These are phyloP conservation scores for Hyparrhenia diplandra DNA, from an alignment of 176 grass and related monocot genomes.

Conservation along the genomic window DNA sequence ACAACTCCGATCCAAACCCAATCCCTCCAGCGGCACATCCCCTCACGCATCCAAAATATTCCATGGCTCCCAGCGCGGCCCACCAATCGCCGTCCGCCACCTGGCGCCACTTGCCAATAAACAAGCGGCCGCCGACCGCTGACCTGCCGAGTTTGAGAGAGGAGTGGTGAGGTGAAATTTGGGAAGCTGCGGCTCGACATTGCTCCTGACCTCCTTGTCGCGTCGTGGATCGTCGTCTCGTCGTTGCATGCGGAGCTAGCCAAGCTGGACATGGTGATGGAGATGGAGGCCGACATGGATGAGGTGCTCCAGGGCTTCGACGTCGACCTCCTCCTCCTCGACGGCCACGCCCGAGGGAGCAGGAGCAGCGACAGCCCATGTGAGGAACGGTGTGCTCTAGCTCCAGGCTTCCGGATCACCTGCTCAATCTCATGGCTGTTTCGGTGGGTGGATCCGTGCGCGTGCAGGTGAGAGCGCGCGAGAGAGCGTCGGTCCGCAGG, in stretches of 20 bases:
- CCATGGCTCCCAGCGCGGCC: neutral
- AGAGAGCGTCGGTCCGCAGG: neutral
- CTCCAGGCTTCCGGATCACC: neutral
- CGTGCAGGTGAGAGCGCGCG: neutral
- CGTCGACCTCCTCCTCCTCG: conserved; percentile 18
- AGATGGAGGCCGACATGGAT: conserved; percentile 24
- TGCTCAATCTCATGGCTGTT: neutral
- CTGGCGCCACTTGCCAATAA: neutral
- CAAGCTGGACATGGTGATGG: conserved; percentile 3
- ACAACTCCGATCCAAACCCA: neutral
- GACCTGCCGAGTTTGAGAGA: neutral
- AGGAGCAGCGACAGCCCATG: neutral
- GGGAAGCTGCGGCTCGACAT: conserved; percentile 59
- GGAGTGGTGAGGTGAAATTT: neutral
- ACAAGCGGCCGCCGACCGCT: conserved; percentile 1
- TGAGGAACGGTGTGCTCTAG: neutral
- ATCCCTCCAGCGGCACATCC: neutral
- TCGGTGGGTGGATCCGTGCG: neutral
- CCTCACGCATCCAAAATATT: conserved; percentile 8
- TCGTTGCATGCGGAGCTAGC: neutral
- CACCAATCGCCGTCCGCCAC: conserved; percentile 5
- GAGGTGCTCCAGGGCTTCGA: conserved; percentile 4
- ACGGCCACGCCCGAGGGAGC: neutral
- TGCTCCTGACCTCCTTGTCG: neutral
- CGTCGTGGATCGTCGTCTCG: neutral